phyloP scores from a whole-genome alignment of 139 green algal genomes.

The Chlamydomonas incerta region DNA sequence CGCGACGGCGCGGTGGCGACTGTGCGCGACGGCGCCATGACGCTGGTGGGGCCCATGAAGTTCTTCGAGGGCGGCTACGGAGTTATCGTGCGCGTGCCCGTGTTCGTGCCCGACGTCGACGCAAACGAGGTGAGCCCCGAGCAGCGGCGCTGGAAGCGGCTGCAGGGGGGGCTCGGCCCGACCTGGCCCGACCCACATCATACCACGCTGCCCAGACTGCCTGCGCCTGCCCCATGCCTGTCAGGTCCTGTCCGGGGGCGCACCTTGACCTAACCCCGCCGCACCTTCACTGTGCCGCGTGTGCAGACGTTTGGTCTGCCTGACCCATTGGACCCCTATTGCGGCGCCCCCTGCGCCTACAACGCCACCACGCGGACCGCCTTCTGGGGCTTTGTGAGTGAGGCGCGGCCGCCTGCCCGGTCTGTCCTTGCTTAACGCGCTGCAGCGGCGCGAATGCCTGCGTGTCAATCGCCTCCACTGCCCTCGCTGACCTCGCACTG shows the following conservation, averaged over 20 bases:
- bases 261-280: too few relatives aligned
- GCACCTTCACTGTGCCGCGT: too few relatives aligned
- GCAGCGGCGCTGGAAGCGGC: too few relatives aligned
- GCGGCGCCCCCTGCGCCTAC: background rate
- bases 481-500: background rate
- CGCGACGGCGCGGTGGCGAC: background rate
- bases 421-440: background rate
- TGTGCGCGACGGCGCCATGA: background rate
- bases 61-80: slow-evolving; percentile 17
- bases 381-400: slow-evolving; percentile 44
- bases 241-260: too few relatives aligned
- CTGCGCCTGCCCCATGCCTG: too few relatives aligned
- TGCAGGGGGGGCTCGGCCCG: too few relatives aligned
- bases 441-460: too few relatives aligned
- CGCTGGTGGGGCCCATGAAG: background rate
- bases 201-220: too few relatives aligned
- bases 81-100: slow-evolving; percentile 7
- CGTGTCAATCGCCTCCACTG: too few relatives aligned
- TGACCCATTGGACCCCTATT: background rate
- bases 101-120: background rate
- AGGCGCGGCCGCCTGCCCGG: too few relatives aligned
- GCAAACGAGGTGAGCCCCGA: background rate
- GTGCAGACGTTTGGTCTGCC: background rate
- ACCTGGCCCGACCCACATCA: too few relatives aligned
- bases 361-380: background rate